Base-by-base conservation (phyloP, 2,329 filamentous ascomycete genomes). In the Talaromyces sp. region DNA sequence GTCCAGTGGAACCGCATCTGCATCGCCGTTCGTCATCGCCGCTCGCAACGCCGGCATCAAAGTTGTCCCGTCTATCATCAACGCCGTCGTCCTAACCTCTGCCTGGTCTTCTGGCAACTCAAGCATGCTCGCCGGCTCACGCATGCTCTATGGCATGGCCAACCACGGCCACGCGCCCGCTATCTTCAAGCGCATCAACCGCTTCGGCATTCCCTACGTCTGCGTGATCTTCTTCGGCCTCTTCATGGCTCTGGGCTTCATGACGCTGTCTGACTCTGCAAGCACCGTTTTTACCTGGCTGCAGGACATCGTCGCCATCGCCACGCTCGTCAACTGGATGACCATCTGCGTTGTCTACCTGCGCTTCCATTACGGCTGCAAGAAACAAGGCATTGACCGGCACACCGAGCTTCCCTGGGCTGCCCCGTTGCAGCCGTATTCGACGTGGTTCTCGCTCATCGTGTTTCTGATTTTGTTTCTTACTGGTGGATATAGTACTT, bases 61-160 rank as follows among this genome's bases (percentile, higher is more conserved):
- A 8, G 82, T 84, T 3, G 83, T 91, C 2, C 83, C 85, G 4
- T 78, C 85, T 67, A 87, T 93, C 70, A 87, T 93, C 80, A 93
- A 93, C 73, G 89, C 86, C n/a, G 86, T 92, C 11, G 84, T 93
- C 11, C 80, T 93, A 19, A 91, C 89, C 0, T 90, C 89, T 3
- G 90, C 92, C 8, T 85, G 92, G 66, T 90, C 89, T 0, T 90
- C 90, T 9, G 90, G 88, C 63, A 91, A 90, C 76, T 89, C 88
- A 17, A 90, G 90, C 75, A 83, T 92, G 62, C 91, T 90, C 77
- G 89, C 87, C 39, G 86, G 85, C 63, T 87, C 84, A 61, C 86
- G 88, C 25, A 86, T 88, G 51, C 80, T 91, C 44, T 81, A 90
- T 65, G 85, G 84, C 13, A 80, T 91, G 13, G 86, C 88, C 28